A percentile compares a stretch with the other conserved stretches of the same genome.
Conservation (phyloP, 768 basidiomycete species). For the Mycena vulgaris region DNA sequence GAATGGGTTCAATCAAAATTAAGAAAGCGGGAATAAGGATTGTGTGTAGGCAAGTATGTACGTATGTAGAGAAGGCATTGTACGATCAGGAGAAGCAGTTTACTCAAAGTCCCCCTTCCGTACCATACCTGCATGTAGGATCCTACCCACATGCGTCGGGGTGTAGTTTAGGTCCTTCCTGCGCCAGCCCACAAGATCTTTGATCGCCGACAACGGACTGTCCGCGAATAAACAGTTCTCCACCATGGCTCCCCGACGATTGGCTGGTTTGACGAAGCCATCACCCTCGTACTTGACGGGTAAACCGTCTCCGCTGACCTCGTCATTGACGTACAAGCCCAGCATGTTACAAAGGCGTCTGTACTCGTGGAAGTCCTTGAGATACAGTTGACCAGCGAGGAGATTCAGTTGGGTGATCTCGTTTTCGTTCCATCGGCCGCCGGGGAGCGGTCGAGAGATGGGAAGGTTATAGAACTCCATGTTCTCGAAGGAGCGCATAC, state of each 20-base stretch:
- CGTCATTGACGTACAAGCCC: conserved; percentile 46
- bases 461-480: conserved; percentile 49
- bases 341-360: conserved; percentile 53
- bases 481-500: conserved; percentile 56
- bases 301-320: conserved; percentile 30
- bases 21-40: too few relatives aligned
- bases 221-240: conserved; percentile 46
- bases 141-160: conserved; percentile 55
- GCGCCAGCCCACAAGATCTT: conserved; percentile 51
- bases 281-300: conserved; percentile 41
- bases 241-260: conserved; percentile 37
- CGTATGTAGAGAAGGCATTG: too few relatives aligned
- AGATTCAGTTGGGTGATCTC: conserved; percentile 55
- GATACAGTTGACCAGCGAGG: conserved; percentile 63
- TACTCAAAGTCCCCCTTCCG: neutral
- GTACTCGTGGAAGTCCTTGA: conserved; percentile 52
- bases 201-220: conserved; percentile 54
- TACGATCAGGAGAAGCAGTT: too few relatives aligned
- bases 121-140: neutral
- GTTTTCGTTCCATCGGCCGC: conserved; percentile 2
- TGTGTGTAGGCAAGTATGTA: too few relatives aligned
- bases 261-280: conserved; percentile 49
- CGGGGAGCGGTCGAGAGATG: conserved; percentile 43
- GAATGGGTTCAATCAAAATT: too few relatives aligned
- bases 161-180: conserved; percentile 56